A percentile compares a stretch with the other conserved stretches of the same genome.
phyloP scores from a whole-genome alignment of 192 early-diverging fungal genomes.

The Geranomyces michiganensis region DNA sequence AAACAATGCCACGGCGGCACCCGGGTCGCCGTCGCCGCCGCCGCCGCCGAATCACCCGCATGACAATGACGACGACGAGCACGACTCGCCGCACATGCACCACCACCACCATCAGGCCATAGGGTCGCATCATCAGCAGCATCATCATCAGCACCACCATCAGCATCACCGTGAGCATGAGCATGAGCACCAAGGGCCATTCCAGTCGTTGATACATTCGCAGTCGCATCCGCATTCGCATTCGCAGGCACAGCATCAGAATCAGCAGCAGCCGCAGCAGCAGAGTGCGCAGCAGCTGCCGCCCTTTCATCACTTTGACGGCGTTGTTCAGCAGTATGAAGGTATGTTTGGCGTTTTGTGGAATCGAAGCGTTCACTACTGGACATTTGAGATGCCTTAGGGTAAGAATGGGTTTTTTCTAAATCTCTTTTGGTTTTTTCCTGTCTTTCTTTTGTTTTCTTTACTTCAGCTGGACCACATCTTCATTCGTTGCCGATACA shows the following conservation, averaged over 20 bases:
- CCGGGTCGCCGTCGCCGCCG: background rate
- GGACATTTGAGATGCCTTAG: too few species aligned
- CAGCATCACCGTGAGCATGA: background rate
- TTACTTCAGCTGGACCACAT: background rate
- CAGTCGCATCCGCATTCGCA: too few species aligned
- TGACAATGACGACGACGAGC: background rate
- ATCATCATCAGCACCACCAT: background rate
- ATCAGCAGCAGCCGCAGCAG: background rate
- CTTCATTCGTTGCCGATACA: background rate
- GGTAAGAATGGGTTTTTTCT: too few species aligned
- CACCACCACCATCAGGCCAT: too few species aligned
- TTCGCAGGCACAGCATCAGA: too few species aligned
- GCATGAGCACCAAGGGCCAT: background rate
- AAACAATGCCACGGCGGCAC: background rate
- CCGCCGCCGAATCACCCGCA: background rate
- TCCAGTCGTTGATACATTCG: background rate
- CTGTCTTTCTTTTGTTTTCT: too few species aligned
- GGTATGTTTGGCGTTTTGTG: too few species aligned
- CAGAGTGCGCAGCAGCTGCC: background rate
- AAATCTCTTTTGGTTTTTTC: too few species aligned
- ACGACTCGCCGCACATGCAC: background rate
- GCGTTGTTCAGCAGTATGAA: constrained; percentile 7
- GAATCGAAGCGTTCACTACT: too few species aligned
- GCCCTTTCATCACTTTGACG: constrained; percentile 8
- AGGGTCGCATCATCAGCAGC: background rate